Evolutionary conservation across 257 asterid species (phyloP).

Genomic region (Paulownia fortunei): DNA sequence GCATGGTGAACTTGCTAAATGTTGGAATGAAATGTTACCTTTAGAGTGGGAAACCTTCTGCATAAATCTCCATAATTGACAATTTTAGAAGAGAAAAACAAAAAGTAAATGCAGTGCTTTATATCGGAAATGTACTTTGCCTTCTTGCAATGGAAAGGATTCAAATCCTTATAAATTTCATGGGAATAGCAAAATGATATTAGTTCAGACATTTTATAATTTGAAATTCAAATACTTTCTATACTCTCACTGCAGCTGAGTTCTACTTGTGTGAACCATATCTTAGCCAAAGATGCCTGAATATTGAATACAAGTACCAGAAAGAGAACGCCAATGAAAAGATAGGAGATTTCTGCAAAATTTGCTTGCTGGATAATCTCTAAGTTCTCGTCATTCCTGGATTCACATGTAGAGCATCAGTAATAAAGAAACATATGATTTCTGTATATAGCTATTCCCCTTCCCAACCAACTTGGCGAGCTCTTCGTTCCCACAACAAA

Average conservation of each 20-base stretch:
- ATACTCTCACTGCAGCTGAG: conserved; percentile 20
- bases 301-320: conserved; percentile 24
- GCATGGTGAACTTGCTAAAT: no score
- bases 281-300: conserved; percentile 24
- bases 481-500: conserved; percentile 79
- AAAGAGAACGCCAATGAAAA: conserved; percentile 3
- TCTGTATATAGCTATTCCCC: conserved; percentile 48
- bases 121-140: not conserved
- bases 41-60: no score
- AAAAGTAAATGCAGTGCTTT: not conserved
- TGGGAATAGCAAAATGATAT: not conserved
- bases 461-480: conserved; percentile 86
- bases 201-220: conserved; percentile 14
- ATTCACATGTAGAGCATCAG: conserved; percentile 14
- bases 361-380: conserved; percentile 32
- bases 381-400: not conserved
- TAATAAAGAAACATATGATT: not conserved
- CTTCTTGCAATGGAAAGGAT: conserved; percentile 20
- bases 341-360: conserved; percentile 22
- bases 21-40: no score
- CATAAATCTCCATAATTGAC: not conserved
- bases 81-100: not conserved
- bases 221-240: not conserved
- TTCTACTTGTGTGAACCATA: conserved; percentile 21
- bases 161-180: conserved; percentile 29